phyloP scores from a whole-genome alignment of 495 filamentous ascomycete species.

The Annulohypoxylon nitens region DNA sequence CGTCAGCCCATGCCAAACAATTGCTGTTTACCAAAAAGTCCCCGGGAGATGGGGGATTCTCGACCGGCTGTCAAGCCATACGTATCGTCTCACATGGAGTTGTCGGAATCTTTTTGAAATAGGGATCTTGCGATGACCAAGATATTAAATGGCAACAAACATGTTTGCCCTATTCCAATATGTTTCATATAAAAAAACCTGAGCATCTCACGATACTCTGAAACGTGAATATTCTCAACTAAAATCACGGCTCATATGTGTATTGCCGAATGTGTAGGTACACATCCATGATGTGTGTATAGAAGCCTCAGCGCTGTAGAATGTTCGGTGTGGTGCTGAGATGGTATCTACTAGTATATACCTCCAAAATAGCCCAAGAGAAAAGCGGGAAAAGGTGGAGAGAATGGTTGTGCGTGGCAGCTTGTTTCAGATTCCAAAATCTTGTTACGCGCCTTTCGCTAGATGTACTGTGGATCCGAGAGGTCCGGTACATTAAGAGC shows the following conservation, averaged over 20 bases:
- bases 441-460: slow-evolving; percentile 39
- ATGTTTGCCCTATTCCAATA: slow-evolving; percentile 1
- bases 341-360: neutral
- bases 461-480: slow-evolving; percentile 22
- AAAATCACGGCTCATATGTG: neutral
- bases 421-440: slow-evolving; percentile 48
- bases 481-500: slow-evolving; percentile 19
- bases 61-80: neutral
- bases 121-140: neutral
- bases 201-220: neutral
- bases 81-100: neutral
- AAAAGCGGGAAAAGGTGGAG: slow-evolving; percentile 26
- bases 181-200: neutral
- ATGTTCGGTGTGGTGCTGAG: no score
- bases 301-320: no score
- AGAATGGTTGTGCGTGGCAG: slow-evolving; percentile 24
- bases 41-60: neutral
- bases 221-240: slow-evolving; percentile 4
- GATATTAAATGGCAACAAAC: neutral
- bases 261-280: neutral
- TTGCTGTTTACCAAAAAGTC: neutral
- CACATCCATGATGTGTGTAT: neutral
- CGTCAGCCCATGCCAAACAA: neutral
- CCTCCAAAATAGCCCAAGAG: neutral
- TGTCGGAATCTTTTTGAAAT: neutral